Base-by-base conservation (phyloP, 2,329 filamentous ascomycete species). In the Alternaria sp. region DNA sequence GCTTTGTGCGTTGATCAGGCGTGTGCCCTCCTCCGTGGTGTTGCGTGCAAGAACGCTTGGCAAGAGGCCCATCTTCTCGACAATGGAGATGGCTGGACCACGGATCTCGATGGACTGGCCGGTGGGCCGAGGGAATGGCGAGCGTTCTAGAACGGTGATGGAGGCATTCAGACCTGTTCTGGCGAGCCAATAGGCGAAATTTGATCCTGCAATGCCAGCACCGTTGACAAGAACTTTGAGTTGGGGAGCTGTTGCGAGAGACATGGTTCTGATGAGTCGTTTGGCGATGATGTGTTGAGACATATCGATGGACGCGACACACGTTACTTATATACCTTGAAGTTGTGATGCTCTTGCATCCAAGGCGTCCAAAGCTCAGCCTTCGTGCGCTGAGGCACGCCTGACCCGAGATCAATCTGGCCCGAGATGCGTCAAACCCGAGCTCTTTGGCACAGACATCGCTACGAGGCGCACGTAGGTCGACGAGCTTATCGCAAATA, bases 51-150 rank as follows among this genome's bases (percentile, higher is more conserved):
- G 77, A 28, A 85, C 75, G 0, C 71, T 71, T 2, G 70, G 65
- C 49, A 81, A 76, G 15, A 84, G 66, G 1, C 81, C 81, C 66
- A 84, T 77, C 36, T 74, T 76, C 21, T 73, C 69, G 47, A 84
- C 80, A 12, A 83, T 74, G 7, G 80, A 73, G 15, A 84, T 74
- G 1, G 79, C 83, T 6, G 77, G 67, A 3, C 77, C 81, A 26
- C 83, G 81, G 4, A 85, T 78, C 64, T 85, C 83, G 44, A 85
- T 72, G 19, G 82, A 78, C 61, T 83, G 82, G 2, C 83, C 83
- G 23, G 80, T 79, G 5, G 72, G 74, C 12, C 82, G 76, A 13
- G 81, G 77, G 15, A 65, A 52, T 0, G 81, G 65, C 2, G 80
- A 79, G 17, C 81, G 80, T 59, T 85, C 83, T 15, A 85, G 67